Evolutionary conservation across 2,329 filamentous ascomycete genomes (phyloP).

Genomic region (Monosporascus sp.): DNA sequence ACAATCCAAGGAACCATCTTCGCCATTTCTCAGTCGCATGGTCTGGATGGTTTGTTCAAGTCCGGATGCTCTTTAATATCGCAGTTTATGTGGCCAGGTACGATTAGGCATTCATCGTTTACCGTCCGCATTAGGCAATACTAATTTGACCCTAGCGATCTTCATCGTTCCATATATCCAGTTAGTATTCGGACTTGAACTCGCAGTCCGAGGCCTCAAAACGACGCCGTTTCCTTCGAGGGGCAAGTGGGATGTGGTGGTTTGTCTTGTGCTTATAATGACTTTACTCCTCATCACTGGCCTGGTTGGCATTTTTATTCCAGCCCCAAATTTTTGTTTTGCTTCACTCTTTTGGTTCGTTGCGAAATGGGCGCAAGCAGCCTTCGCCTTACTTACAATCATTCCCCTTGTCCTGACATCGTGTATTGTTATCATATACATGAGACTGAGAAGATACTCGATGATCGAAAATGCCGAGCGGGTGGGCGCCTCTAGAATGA

Average conservation of each 20-base stretch:
- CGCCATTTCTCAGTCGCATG: constrained; percentile 50
- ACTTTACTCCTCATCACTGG: constrained; percentile 51
- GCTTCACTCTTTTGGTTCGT: constrained; percentile 65
- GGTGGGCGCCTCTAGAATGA: constrained; percentile 61
- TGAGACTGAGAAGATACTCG: constrained; percentile 48
- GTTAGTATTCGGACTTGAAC: constrained; percentile 59
- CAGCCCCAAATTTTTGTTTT: constrained; percentile 56
- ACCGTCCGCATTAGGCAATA: not conserved
- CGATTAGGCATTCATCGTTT: constrained; percentile 9
- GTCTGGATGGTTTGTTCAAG: constrained; percentile 45
- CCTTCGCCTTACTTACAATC: constrained; percentile 47
- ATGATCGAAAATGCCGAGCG: constrained; percentile 54
- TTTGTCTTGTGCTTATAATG: constrained; percentile 48
- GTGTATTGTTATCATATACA: constrained; percentile 48
- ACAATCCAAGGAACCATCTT: constrained; percentile 53
- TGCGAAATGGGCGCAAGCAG: constrained; percentile 51
- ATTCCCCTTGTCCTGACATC: constrained; percentile 46
- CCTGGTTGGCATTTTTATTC: constrained; percentile 50
- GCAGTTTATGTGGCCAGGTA: constrained; percentile 57
- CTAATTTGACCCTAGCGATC: constrained; percentile 43
- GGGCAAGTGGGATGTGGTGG: constrained; percentile 53
- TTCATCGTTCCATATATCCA: constrained; percentile 64
- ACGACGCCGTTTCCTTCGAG: constrained; percentile 51
- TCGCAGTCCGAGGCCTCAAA: constrained; percentile 49
- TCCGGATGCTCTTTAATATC: constrained; percentile 48